A percentile compares a stretch with the other conserved stretches of the same genome.
Evolutionary conservation across 345 rosid genomes (phyloP).

Genomic region (Aegle marmelos): DNA sequence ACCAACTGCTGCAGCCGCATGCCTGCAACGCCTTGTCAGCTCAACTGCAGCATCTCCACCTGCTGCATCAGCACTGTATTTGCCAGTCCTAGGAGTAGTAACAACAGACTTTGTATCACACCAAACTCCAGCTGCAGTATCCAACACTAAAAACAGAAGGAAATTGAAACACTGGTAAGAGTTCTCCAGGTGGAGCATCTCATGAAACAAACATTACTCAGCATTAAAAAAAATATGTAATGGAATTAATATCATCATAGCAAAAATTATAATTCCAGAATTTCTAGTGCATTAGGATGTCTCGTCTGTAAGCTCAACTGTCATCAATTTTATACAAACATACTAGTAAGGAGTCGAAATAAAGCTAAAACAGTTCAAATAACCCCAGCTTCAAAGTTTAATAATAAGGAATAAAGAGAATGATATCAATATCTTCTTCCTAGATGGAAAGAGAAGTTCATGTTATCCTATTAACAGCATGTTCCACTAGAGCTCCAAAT

Average conservation of each 20-base stretch:
- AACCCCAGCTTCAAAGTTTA: not conserved
- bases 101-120: conserved; percentile 99
- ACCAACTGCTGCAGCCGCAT: conserved; percentile 97
- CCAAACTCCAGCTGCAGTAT: conserved; percentile 99
- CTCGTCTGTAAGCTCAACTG: not conserved
- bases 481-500: not conserved
- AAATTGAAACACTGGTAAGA: conserved; percentile 15
- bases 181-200: not conserved
- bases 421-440: not conserved
- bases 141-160: conserved; percentile 64
- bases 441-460: not conserved
- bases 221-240: not conserved
- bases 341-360: not conserved
- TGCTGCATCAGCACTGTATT: conserved; percentile 92
- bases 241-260: not conserved
- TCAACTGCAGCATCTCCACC: conserved; percentile 98
- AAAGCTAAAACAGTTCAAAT: not conserved
- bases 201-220: not conserved
- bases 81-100: conserved; percentile 89
- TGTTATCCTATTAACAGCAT: not conserved
- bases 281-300: not conserved
- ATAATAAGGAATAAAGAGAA: not conserved
- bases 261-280: not conserved
- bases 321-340: not conserved
- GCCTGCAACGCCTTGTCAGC: conserved; percentile 98